Conservation (phyloP, 441 rosid species). For the Pelargonium cotyledonis region DNA sequence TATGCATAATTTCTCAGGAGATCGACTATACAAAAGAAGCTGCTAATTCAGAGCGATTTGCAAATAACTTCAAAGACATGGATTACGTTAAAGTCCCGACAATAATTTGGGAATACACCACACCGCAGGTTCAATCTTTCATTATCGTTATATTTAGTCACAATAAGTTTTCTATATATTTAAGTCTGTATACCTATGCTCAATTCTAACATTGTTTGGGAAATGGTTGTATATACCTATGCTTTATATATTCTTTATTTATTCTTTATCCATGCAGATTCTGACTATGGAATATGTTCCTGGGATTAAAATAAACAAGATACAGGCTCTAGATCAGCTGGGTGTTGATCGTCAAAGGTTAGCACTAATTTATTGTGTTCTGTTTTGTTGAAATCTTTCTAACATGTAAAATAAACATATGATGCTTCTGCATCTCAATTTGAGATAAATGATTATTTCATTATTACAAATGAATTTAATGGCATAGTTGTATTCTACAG, state of each 20-base stretch:
- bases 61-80: conserved; percentile 70
- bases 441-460: conserved; percentile 12
- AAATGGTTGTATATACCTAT: neutral
- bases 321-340: conserved; percentile 77
- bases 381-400: conserved; percentile 13
- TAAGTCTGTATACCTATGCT: neutral
- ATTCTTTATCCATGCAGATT: conserved; percentile 38
- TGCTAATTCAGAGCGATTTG: conserved; percentile 86
- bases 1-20: conserved; percentile 45
- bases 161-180: neutral
- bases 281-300: conserved; percentile 99
- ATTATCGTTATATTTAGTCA: conserved; percentile 16
- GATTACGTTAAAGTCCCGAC: conserved; percentile 89
- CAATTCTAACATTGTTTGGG: no score
- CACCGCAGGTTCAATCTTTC: conserved; percentile 64
- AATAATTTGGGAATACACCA: conserved; percentile 81
- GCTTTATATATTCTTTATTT: conserved; percentile 4
- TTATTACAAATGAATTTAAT: neutral
- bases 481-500: conserved; percentile 33
- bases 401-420: conserved; percentile 5
- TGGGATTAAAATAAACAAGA: conserved; percentile 91
- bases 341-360: conserved; percentile 97
- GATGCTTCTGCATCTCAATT: conserved; percentile 11
- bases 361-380: conserved; percentile 15
- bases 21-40: conserved; percentile 97